Percentiles rank a stretch among this genome's conserved stretches.
These are phyloP conservation scores for Ambrosiella cleistominuta DNA, from an alignment of 2,329 filamentous ascomycete genomes.

Conservation along the genomic window DNA sequence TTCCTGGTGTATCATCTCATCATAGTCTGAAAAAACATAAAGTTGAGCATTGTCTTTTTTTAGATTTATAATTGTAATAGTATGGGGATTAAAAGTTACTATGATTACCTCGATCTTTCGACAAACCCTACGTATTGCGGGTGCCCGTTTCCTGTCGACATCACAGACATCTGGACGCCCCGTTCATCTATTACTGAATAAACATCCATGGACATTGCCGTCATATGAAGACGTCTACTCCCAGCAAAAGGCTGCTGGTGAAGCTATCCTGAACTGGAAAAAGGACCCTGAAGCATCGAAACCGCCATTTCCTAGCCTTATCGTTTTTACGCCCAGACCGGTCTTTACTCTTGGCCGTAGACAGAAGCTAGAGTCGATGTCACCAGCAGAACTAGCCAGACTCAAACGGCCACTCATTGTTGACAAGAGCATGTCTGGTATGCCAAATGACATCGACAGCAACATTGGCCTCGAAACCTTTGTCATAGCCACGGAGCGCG, in stretches of 20 bases:
- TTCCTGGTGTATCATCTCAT: neutral
- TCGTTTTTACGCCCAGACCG: constrained; percentile 68
- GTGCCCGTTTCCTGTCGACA: too few species aligned
- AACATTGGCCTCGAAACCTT: constrained; percentile 14
- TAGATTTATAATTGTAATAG: too few species aligned
- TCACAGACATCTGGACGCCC: too few species aligned
- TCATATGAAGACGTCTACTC: too few species aligned
- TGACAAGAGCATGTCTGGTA: neutral
- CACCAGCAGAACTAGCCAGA: constrained; percentile 26
- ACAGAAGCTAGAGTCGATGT: constrained; percentile 36
- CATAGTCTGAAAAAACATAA: neutral
- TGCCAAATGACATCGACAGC: too few species aligned
- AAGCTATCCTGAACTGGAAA: constrained; percentile 22
- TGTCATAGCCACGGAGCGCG: constrained; percentile 56
- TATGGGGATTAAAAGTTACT: too few species aligned
- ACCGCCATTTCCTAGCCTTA: constrained; percentile 46
- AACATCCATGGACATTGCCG: too few species aligned
- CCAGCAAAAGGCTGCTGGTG: constrained; percentile 19
- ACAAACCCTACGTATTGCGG: too few species aligned
- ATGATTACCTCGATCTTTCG: too few species aligned
- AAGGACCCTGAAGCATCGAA: constrained; percentile 12
- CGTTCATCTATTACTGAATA: too few species aligned
- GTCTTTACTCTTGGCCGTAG: constrained; percentile 84
- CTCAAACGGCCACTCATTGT: constrained; percentile 25
- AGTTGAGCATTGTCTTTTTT: too few species aligned